Evolutionary conservation across 176 grass and related monocot species (phyloP).

Genomic region (Hyparrhenia diplandra): DNA sequence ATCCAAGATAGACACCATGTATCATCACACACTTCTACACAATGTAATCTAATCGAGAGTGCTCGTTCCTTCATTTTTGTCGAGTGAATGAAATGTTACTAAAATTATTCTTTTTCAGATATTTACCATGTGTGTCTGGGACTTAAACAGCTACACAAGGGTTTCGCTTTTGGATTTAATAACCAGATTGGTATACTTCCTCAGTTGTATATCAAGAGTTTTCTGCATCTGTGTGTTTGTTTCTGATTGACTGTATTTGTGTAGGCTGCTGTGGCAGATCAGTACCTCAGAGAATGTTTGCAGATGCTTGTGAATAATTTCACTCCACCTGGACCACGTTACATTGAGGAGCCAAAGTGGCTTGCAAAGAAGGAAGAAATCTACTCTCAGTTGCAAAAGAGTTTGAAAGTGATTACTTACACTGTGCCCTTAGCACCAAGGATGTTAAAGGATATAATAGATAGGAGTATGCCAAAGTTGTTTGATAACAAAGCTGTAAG

Average conservation of each 20-base stretch:
- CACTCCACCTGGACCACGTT: conserved; percentile 16
- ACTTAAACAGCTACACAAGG: conserved; percentile 30
- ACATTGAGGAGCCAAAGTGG: conserved; percentile 14
- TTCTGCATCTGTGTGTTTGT: not conserved
- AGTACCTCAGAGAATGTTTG: conserved; percentile 52
- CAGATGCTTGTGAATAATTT: conserved; percentile 59
- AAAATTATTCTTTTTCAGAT: conserved; percentile 38
- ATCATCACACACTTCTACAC: conserved; percentile 52
- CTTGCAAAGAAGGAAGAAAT: conserved; percentile 37
- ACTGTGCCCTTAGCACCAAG: conserved; percentile 46
- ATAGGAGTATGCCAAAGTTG: conserved; percentile 51
- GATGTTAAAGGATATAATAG: conserved; percentile 52
- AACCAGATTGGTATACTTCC: conserved; percentile 52
- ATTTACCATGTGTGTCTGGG: conserved; percentile 48
- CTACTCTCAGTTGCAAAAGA: conserved; percentile 23
- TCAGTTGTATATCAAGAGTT: not conserved
- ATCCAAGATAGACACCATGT: conserved; percentile 41
- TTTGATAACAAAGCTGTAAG: conserved; percentile 46
- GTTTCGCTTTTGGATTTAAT: conserved; percentile 49
- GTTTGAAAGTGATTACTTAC: conserved; percentile 38
- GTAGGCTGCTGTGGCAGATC: conserved; percentile 50
- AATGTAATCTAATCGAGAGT: conserved; percentile 46
- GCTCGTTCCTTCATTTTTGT: not conserved
- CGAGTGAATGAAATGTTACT: conserved; percentile 1
- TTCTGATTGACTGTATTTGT: not conserved